Base-by-base conservation (phyloP, 2,329 filamentous ascomycete genomes). In the Epichloe glyceriae region DNA sequence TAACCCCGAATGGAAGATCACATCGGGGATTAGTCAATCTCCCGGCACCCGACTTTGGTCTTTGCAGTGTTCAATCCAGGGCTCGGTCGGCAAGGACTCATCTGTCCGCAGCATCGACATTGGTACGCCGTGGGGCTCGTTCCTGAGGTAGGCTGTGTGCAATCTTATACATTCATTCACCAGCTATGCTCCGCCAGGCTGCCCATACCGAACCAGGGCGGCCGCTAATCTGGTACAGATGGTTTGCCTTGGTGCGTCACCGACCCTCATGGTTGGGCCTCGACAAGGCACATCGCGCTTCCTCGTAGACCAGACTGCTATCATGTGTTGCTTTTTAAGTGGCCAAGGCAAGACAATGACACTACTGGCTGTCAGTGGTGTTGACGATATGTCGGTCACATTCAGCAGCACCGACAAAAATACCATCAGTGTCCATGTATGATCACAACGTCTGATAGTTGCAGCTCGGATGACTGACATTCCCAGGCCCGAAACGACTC, bases 221-320 rank as follows among this genome's bases (percentile, higher is more conserved):
- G 14, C 15, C 14, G 33, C 50, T 53, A 42, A 53, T 47, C 5
- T n/a, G 6, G 19, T 22, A 46, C 47, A 80, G 85, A 58, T 95
- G 88, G 81, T 91, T 95, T 63, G 81, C 87, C 7, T 68, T 95
- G 12, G 82, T 94, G 5, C 80, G 89, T 17, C 72, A 87, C 3
- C 93, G 83, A 80, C 78, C 76, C 35, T 85, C 89, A 1, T 97
- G 91, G 91, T 70, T 95, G 11, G 88, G 85, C 7, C 91, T n/a
- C 75, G 88, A 39, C 90, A 96, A 63, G 90, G 90, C 12, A 81
- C 78, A 54, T 66, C 71, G 3, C 69, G 69, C 0, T 85, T 95
- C 51, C 69, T 70, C 4, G 71, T 90, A 4, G 84, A 88, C 54
- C 86, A 89, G 58, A 86, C 94, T 60, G 88, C 82, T 1, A 68